Percentiles rank a stretch among this genome's conserved stretches.
Conservation (phyloP, 306 rosid species). For the Cucurbita pepo region DNA sequence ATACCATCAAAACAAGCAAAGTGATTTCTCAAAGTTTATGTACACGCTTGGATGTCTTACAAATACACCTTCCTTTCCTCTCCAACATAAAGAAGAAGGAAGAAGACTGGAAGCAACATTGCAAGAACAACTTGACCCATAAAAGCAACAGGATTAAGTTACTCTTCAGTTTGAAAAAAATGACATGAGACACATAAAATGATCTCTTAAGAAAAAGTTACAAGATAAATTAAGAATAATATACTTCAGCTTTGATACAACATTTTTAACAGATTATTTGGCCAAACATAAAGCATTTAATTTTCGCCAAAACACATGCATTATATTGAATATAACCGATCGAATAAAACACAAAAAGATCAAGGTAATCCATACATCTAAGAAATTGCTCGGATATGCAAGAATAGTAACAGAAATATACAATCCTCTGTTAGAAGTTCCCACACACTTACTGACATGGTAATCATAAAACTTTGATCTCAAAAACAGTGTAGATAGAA, state of each 20-base stretch:
- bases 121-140: neutral
- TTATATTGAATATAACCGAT: neutral
- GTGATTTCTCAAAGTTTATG: neutral
- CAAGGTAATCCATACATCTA: neutral
- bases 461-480: conserved; percentile 2
- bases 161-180: neutral
- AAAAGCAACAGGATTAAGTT: neutral
- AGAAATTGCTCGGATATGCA: neutral
- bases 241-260: neutral
- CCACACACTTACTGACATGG: neutral
- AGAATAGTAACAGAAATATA: neutral
- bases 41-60: neutral
- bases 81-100: neutral
- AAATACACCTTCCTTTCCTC: neutral
- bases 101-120: neutral
- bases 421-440: neutral
- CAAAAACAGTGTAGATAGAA: neutral
- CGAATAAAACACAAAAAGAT: neutral
- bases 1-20: conserved; percentile 10
- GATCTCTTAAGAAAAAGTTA: neutral
- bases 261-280: neutral
- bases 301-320: neutral
- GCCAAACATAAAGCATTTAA: neutral
- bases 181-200: neutral
- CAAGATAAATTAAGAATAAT: neutral